Base-by-base conservation (phyloP, 139 green algal genomes). In the Astrephomene gubernaculifera region DNA sequence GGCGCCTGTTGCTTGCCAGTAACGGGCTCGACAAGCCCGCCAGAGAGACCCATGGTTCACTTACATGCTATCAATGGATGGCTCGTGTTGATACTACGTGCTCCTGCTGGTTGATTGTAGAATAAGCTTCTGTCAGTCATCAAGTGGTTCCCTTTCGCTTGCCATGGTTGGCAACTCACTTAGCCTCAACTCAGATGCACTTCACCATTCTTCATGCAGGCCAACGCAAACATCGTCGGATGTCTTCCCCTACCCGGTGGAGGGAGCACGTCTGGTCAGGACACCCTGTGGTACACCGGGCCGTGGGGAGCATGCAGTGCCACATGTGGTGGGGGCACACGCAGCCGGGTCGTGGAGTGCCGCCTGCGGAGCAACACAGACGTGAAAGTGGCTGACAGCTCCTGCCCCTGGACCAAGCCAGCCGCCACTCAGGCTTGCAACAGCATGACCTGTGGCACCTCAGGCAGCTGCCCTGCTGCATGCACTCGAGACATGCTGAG, bases 301-400 rank as follows among this genome's bases (percentile, higher is more conserved):
- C 31, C 33, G 31, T 80, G 71, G 71, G 71, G 71, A 17, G 14
- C 10, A 45, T 80, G 71, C 71, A 80, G 31, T 24, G 71, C 33
- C 4, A 2, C 45, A 9, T 80, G 71, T 21, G 71, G 71, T 5
- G 45, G 71, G 12, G 71, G 71, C 71, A 12, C 4, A 9, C 71
- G 71, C 35, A 80, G 4, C 12, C 71, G 71, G 7, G 3, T 19
- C 21, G 45, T 80, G 38, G 45, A 45, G n/a, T 80, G 71, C 71
- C n/a, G n/a, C n/a, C 31, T 25, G 45, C 43, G 70, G 12, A 63
- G n/a, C 29, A 36, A 8, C 25, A 44, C 27, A n/a, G 70, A 43
- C 43, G 70, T 5, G 29, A 43, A 78, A 1, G 43, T 43, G 4
- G 12, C 41, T 10, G 70, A 63, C 31, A 39, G 43, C 43, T 5